Base-by-base conservation (phyloP, 495 filamentous ascomycete species). In the Penicillium desertorum region DNA sequence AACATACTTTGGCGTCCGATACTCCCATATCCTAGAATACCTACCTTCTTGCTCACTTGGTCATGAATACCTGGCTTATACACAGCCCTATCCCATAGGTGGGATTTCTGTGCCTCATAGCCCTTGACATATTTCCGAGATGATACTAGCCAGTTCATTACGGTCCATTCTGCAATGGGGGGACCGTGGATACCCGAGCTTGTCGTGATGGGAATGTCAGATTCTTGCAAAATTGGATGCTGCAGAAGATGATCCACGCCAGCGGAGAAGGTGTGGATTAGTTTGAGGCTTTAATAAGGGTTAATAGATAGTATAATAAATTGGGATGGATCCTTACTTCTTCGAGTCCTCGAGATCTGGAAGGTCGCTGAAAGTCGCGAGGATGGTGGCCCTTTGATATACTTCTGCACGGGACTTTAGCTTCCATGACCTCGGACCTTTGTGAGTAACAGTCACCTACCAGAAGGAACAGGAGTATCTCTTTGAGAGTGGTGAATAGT, bases 21-120 rank as follows among this genome's bases (percentile, higher is more conserved):
- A 62, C 84, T 85, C 25, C 92, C 90, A 69, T 95, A 95, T 5
- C 91, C 91, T 5, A 96, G 77, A 37, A 95, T 88, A 10, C 90
- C 90, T 23, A 89, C 79, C 8, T 75, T 76, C 58, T 81, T 77
- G 4, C 80, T 79, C 0, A 80, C 81, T 17, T 81, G 74, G 58
- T 87, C 83, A 41, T 70, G 63, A 11, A 79, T 60, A 0, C 55
- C 61, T 0, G 57, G 30, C 27, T 71, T 56, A 22, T 67, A 71
- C 0, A 34, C 42, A 0, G 45, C 11, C 3, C 51, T 30, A n/a
- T 53, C 37, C 80, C 80, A 83, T 6, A 62, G 11, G 37, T 75
- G 77, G 16, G 68, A 63, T 23, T 68, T 71, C 56, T 82, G 80
- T 51, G 66, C 71, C 44, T 72, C 66, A 45, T 85, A 79, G 7